These are phyloP conservation scores for Mycena galopus DNA, from an alignment of 768 basidiomycete genomes.

Conservation along the genomic window DNA sequence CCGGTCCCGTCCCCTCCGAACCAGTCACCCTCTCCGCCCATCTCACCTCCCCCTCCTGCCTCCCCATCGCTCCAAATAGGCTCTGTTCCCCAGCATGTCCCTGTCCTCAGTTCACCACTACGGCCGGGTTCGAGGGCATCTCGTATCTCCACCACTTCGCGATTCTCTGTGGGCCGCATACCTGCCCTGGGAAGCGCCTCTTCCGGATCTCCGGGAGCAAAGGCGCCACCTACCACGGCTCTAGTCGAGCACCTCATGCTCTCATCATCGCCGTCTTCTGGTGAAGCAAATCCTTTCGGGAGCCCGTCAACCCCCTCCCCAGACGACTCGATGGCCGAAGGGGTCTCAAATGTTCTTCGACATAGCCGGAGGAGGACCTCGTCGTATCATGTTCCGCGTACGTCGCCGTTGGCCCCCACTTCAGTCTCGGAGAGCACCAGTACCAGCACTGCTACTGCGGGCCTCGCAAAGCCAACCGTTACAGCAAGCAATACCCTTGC, in stretches of 20 bases:
- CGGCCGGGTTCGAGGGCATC: slow-evolving; percentile 83
- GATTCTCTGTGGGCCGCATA: slow-evolving; percentile 73
- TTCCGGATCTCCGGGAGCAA: slow-evolving; percentile 58
- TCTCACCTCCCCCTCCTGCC: slow-evolving; percentile 53
- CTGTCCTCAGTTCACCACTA: slow-evolving; percentile 65
- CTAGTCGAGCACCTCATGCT: slow-evolving; percentile 66
- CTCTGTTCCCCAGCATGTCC: slow-evolving; percentile 53
- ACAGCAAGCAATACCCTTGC: slow-evolving; percentile 68
- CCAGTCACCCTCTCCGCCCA: slow-evolving; percentile 51
- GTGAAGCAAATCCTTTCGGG: slow-evolving; percentile 55
- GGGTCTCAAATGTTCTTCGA: slow-evolving; percentile 59
- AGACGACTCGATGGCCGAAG: slow-evolving; percentile 72
- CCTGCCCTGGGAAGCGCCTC: slow-evolving; percentile 68
- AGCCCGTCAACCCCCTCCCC: slow-evolving; percentile 67
- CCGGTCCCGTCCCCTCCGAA: slow-evolving; percentile 40
- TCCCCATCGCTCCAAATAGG: slow-evolving; percentile 51
- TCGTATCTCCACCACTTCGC: slow-evolving; percentile 75
- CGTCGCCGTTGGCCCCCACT: slow-evolving; percentile 58
- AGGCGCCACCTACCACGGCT: slow-evolving; percentile 78
- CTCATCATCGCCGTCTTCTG: slow-evolving; percentile 60
- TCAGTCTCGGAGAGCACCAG: slow-evolving; percentile 42
- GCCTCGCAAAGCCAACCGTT: slow-evolving; percentile 45
- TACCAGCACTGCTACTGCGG: slow-evolving; percentile 43
- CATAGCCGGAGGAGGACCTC: slow-evolving; percentile 66
- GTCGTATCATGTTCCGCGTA: slow-evolving; percentile 69